Evolutionary conservation across 805 yeast genomes (phyloP), one percentile per base, ranked within the genome.

Genomic region (Metschnikowia lachancei): DNA sequence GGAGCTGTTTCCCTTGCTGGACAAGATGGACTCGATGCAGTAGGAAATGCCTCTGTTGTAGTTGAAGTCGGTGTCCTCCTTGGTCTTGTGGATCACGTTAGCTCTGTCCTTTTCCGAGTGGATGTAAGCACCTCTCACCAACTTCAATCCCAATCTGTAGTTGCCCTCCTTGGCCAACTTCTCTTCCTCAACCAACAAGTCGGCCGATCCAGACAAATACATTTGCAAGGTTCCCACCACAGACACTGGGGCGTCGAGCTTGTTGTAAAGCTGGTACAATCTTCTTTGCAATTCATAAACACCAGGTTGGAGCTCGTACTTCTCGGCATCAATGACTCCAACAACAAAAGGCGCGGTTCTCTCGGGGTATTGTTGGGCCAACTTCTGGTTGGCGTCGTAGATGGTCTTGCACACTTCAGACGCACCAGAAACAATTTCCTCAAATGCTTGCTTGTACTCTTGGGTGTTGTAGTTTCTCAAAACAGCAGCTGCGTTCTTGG

Each of bases 71-170:
- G 97, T 87, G 50, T 80, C 91, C 42, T 70, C 74, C 67, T 92
- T 91, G 26, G 89, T 78, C 52, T 75, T 71, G 69, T 84, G 92
- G 50, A 91, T 88, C 16, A 87, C 83, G 4, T 66, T 55, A 42
- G 61, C 54, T 60, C 97, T 76, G 53, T 84, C 75, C 30, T 85
- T 78, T 70, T 91, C 98, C 5, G 95, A 81, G 63, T 91, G 97
- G 50, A 91, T 81, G 71, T 91, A 91, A 13, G 98, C 98, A 54
- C 98, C 98, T 66, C 98, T 81, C 14, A 91, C 98, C 45, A 91
- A 76, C 67, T 91, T 91, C 73, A 90, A 72, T 17, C 96, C 97
- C 47, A 90, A 68, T 61, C 85, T 78, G 66, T 91, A 91, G 45
- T 67, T 64, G 43, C 78, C 75, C 45, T 75, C 63, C 47, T 67